A percentile compares a stretch with the other conserved stretches of the same genome.
These are phyloP conservation scores for Paramecium bursaria DNA, from an alignment of 73 alveolate genomes.

Conservation along the genomic window DNA sequence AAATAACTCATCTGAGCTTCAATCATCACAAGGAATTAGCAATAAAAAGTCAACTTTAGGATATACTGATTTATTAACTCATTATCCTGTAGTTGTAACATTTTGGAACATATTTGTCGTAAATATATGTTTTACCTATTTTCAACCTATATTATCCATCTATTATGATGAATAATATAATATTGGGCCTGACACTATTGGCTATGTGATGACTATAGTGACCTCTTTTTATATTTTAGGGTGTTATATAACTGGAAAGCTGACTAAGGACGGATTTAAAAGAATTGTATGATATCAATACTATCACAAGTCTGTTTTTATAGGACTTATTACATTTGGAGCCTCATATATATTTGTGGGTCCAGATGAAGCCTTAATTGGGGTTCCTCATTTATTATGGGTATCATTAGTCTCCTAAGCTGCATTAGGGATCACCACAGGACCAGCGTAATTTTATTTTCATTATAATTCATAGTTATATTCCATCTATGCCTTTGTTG, in stretches of 20 bases:
- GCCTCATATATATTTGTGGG: constrained; percentile 16
- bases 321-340: constrained; percentile 18
- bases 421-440: constrained; percentile 3
- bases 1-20: no score
- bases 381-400: not conserved
- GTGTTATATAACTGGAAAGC: constrained; percentile 32
- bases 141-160: constrained; percentile 28
- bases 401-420: not conserved
- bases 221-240: not conserved
- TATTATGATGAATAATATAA: not conserved
- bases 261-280: not conserved
- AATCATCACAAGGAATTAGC: no score
- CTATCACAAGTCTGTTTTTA: constrained; percentile 29
- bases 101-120: constrained; percentile 21
- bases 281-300: constrained; percentile 6
- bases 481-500: constrained; percentile 41
- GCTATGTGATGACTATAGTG: constrained; percentile 25
- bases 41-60: no score
- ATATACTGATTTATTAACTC: not conserved
- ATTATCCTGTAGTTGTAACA: constrained; percentile 41
- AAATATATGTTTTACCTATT: constrained; percentile 34
- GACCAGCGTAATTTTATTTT: no score
- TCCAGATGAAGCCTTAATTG: constrained; percentile 8
- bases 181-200: not conserved
- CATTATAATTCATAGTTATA: no score